Evolutionary conservation across 2,329 filamentous ascomycete species (phyloP).

Genomic region (Zasmidium cellare): DNA sequence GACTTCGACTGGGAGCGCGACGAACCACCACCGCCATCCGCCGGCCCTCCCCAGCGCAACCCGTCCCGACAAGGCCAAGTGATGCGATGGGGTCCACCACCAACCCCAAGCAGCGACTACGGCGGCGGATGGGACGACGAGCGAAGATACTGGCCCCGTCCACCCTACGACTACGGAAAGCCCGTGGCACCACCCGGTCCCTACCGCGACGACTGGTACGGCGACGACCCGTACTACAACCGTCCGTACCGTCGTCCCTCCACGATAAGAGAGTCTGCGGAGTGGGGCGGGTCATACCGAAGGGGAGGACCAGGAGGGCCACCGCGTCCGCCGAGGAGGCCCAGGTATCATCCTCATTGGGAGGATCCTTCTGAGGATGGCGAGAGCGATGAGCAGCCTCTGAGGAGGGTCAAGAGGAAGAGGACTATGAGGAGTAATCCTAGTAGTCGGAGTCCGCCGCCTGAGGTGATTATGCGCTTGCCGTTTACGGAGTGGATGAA

Average conservation of each 20-base stretch:
- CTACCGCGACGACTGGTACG: slow-evolving; percentile 20
- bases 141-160: slow-evolving; percentile 20
- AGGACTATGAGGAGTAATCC: slow-evolving; percentile 9
- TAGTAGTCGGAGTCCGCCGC: slow-evolving; percentile 20
- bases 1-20: slow-evolving; percentile 25
- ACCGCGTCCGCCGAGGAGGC: slow-evolving; percentile 18
- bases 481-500: slow-evolving; percentile 36
- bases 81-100: slow-evolving; percentile 25
- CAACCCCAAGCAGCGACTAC: slow-evolving; percentile 22
- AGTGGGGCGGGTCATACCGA: slow-evolving; percentile 16
- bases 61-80: slow-evolving; percentile 26
- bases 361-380: slow-evolving; percentile 22
- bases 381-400: slow-evolving; percentile 25
- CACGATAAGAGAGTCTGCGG: slow-evolving; percentile 21
- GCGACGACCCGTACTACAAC: slow-evolving; percentile 28
- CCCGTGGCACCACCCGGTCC: slow-evolving; percentile 14
- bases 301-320: slow-evolving; percentile 22
- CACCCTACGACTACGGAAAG: slow-evolving; percentile 26
- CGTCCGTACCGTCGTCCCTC: slow-evolving; percentile 25
- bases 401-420: slow-evolving; percentile 12
- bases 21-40: slow-evolving; percentile 5
- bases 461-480: slow-evolving; percentile 33
- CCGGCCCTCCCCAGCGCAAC: slow-evolving; percentile 17
- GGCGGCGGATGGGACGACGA: slow-evolving; percentile 23
- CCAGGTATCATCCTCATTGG: slow-evolving; percentile 9